Evolutionary conservation across 257 asterid genomes (phyloP), one percentile per base, ranked within the genome.

Genomic region (Solanum pimpinellifolium): DNA sequence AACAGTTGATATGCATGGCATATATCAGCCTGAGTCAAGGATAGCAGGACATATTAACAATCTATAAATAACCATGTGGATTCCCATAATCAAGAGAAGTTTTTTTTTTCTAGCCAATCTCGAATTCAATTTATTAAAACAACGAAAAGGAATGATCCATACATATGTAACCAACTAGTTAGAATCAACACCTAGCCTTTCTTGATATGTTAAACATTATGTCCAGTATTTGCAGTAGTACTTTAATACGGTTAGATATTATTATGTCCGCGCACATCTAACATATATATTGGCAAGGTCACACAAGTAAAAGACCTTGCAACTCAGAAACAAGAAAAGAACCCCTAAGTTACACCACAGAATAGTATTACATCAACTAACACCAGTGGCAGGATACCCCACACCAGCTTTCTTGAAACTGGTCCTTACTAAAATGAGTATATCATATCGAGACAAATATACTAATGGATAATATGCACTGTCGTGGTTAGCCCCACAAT

Each of bases 1-100:
- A 97, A 89, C 85, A 94, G 88, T 92, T 97, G 98, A 91, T 95
- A 97, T 14, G 99, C 98, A 87, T 97, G 99, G 86, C 99, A 97
- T n/a, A 95, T 93, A 89, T 97, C 99, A 60, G 99, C 99, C 98
- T 97, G 81, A 78, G 12, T 27, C 84, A 78, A 27, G 66, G 20
- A 27, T 46, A 13, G 41, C 10, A 78, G 66, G 42, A 14, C 66
- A 78, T 78, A 78, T 78, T 27, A 44, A 21, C 31, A 77, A 44
- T 78, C 7, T 25, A 77, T 2, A 8, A 35, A 20, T 44, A 46
- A 78, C 66, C 42, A 46, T 78, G 84, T 27, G 14, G 84, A 25
- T 27, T 46, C 41, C 31, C 23, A 44, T 78, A 78, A 46, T 46
- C 84, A 78, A 27, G 42, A 78, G 41, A 46, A 46, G 42, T 27